Base-by-base conservation (phyloP, 257 asterid species). In the Pogostemon cablin region DNA sequence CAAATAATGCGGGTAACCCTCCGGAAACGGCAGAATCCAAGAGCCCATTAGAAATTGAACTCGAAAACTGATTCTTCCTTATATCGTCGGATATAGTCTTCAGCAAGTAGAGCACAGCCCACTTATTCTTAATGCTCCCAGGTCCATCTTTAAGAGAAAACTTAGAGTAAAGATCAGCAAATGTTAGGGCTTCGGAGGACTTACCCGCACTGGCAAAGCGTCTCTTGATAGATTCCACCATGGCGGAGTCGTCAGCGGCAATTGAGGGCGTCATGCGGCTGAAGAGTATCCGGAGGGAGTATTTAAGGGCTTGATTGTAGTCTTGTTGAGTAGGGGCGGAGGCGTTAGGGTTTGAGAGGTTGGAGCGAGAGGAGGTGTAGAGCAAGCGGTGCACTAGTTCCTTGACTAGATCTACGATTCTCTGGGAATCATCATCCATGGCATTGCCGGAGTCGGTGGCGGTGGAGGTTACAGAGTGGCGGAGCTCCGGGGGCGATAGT, bases 201-300 rank as follows among this genome's bases (percentile, higher is more conserved):
- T 95, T 95, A 85, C 99, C 99, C 40, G 87, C 79, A 11, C 93
- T 91, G 75, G 96, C 99, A 69, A 95, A 90, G 42, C 84, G 87
- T 56, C 98, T 86, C 80, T 95, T 95, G 74, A 95, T 88, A 52
- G 98, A 91, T 84, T 95, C 97, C 40, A 87, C 96, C 88, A 95
- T 81, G 53, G 99, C 86, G 62, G 88, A 74, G 9, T 84, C 96
- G 72, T 91, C 95, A 0, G 86, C 69, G 4, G 87, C 74, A 74
- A 91, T 85, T 53, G 98, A 88, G 2, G 96, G 96, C 32, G 88
- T 83, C 95, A 95, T 86, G 56, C 97, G 92, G 74, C 99, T 91
- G 67, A 92, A 88, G 59, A 95, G 92, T 60, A 95, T 87, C 67
- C 99, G 97, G 58, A 84, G 75, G 47, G 99, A 85, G 86, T 91